Conservation (phyloP, 495 filamentous ascomycete genomes). For the Trichocladium antarcticum region DNA sequence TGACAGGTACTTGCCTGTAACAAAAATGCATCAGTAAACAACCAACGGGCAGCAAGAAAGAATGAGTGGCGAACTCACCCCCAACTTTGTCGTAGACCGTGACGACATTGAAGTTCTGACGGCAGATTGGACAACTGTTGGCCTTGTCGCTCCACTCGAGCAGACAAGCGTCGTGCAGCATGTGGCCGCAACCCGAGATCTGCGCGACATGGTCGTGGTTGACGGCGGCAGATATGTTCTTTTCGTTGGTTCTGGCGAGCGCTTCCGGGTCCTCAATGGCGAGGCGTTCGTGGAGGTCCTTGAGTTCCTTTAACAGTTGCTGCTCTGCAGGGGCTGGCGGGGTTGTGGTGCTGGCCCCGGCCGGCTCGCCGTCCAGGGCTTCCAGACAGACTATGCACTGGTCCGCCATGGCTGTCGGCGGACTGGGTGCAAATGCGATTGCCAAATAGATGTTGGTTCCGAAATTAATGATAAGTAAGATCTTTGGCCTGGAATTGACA, state of each 20-base stretch:
- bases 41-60: neutral
- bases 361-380: conserved; percentile 51
- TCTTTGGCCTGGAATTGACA: neutral
- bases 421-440: neutral
- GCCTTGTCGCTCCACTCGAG: conserved; percentile 89
- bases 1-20: conserved; percentile 36
- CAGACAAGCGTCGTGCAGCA: conserved; percentile 82
- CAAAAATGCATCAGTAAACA: conserved; percentile 13
- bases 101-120: conserved; percentile 79
- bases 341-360: conserved; percentile 13
- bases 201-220: conserved; percentile 35
- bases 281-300: conserved; percentile 15
- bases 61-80: conserved; percentile 46
- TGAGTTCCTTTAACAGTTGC: conserved; percentile 5
- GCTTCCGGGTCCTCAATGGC: conserved; percentile 31
- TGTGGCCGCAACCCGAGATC: conserved; percentile 66
- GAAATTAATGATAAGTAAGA: neutral
- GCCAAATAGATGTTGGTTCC: conserved; percentile 6
- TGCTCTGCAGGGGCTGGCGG: conserved; percentile 9
- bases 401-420: conserved; percentile 56
- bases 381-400: conserved; percentile 95
- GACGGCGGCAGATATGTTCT: neutral
- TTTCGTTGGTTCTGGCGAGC: conserved; percentile 39
- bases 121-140: conserved; percentile 96
- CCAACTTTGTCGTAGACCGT: conserved; percentile 65